Base-by-base conservation (phyloP, 2,329 filamentous ascomycete genomes). In the Aspergillus sp. region DNA sequence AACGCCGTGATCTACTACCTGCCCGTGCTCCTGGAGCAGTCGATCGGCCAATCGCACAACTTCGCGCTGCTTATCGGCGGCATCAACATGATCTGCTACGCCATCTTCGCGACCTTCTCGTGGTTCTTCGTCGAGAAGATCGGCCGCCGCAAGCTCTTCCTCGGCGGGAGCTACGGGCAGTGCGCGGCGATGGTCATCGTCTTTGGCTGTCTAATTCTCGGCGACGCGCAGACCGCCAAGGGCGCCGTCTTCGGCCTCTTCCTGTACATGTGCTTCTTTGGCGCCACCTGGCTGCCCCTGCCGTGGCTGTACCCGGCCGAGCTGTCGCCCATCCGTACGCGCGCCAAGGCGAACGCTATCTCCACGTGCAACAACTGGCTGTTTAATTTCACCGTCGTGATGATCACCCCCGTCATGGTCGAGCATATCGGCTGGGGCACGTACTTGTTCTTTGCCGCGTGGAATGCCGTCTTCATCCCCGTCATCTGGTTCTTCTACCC, bases 301-400 rank as follows among this genome's bases (percentile, higher is more conserved):
- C 82, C 82, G 0, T 86, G 81, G 82, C 50, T 63, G 19, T 63
- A 66, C 30, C 65, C 75, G 0, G 73, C 76, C 30, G 78, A 78
- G 52, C 66, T 77, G 60, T 77, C 76, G 52, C 77, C 76, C 2
- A 70, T 78, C 61, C 76, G 74, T 36, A 60, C 55, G 9, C 69
- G 78, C 17, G 72, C 76, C 24, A 79, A 79, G 63, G 76, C 76
- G 17, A 79, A 79, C 57, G 76, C 77, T 1, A 66, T 78, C 14
- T 73, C 74, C 0, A 79, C 76, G 0, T 73, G 71, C 52, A 69
- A 68, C 35, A 79, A 79, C 65, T 80, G 76, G 76, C 64, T 77
- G 1, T 79, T 75, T 65, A 78, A 78, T 65, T 80, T 79, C 60
- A 74, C 74, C 9, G 66, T 72, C 9, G 69, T 80, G 49, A 79